phyloP scores from a whole-genome alignment of 495 filamentous ascomycete species.

The Platismatia glauca region DNA sequence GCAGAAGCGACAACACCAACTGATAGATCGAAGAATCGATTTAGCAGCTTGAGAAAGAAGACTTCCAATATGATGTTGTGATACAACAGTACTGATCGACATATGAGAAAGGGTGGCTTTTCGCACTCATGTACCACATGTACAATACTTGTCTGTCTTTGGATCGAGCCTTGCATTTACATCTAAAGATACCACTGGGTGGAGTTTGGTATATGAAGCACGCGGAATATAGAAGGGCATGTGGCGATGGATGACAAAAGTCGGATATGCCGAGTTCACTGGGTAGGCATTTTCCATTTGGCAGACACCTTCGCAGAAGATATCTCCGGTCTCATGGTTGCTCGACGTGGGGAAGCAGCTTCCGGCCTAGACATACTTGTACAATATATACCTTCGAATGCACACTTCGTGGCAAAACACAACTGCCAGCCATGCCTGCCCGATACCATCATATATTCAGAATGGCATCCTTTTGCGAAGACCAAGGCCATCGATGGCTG shows the following conservation, averaged over 20 bases:
- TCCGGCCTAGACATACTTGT: background rate
- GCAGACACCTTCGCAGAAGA: background rate
- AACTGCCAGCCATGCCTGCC: background rate
- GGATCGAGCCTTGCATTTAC: conserved; percentile 5
- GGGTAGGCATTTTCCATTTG: background rate
- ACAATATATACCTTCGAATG: conserved; percentile 1
- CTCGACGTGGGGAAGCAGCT: background rate
- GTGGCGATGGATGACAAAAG: background rate
- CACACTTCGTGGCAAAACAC: background rate
- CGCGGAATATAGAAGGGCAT: background rate
- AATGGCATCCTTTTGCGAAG: background rate
- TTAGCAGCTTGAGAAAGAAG: conserved; percentile 38
- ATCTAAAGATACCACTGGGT: conserved; percentile 5
- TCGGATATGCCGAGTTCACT: background rate
- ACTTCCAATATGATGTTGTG: conserved; percentile 32
- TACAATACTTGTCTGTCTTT: background rate
- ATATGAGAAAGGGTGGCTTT: background rate
- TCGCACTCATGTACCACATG: background rate
- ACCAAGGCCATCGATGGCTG: background rate
- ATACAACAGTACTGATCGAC: conserved; percentile 6
- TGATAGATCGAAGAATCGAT: conserved; percentile 32
- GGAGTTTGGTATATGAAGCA: conserved; percentile 4
- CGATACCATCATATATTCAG: background rate
- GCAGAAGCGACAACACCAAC: conserved; percentile 23
- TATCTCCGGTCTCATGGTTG: background rate